These are phyloP conservation scores for Goffeauzyma gilvescens DNA, from an alignment of 768 basidiomycete genomes.

Conservation along the genomic window DNA sequence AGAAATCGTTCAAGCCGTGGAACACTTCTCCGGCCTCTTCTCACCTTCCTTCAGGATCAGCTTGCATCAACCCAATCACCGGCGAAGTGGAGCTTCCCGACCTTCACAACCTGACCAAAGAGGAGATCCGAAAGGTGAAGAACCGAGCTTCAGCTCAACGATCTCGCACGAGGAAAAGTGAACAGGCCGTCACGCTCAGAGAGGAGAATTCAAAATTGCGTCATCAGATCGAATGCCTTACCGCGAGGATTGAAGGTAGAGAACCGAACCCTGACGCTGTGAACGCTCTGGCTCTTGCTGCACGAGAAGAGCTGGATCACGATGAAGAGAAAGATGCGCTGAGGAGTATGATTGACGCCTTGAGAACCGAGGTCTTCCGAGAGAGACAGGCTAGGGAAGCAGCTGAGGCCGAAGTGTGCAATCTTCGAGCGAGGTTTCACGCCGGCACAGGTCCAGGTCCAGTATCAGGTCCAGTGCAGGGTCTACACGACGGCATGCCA, in stretches of 20 bases:
- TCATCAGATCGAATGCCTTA: conserved; percentile 1
- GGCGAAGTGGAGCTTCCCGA: conserved; percentile 10
- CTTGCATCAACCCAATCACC: conserved; percentile 12
- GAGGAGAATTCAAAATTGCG: conserved; percentile 7
- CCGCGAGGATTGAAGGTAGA: not conserved
- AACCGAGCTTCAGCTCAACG: conserved; percentile 11
- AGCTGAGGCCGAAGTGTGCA: conserved; percentile 7
- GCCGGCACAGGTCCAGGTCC: too few relatives aligned
- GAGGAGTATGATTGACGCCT: conserved; percentile 4
- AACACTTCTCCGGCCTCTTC: conserved; percentile 11
- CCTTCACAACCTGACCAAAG: conserved; percentile 10
- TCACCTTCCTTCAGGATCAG: conserved; percentile 11
- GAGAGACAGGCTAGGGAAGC: conserved; percentile 4
- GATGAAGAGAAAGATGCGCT: not conserved
- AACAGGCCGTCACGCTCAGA: conserved; percentile 4
- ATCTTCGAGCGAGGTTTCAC: conserved; percentile 1
- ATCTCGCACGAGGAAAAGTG: conserved; percentile 8
- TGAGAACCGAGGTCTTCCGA: conserved; percentile 4
- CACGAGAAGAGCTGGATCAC: too few relatives aligned
- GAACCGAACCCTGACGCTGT: too few relatives aligned
- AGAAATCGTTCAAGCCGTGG: conserved; percentile 12
- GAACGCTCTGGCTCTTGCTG: too few relatives aligned
- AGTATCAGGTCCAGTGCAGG: too few relatives aligned
- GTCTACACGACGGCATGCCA: too few relatives aligned
- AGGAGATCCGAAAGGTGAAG: conserved; percentile 13